phyloP scores from a whole-genome alignment of 495 filamentous ascomycete species.

The Hyaloscypha variabilis region DNA sequence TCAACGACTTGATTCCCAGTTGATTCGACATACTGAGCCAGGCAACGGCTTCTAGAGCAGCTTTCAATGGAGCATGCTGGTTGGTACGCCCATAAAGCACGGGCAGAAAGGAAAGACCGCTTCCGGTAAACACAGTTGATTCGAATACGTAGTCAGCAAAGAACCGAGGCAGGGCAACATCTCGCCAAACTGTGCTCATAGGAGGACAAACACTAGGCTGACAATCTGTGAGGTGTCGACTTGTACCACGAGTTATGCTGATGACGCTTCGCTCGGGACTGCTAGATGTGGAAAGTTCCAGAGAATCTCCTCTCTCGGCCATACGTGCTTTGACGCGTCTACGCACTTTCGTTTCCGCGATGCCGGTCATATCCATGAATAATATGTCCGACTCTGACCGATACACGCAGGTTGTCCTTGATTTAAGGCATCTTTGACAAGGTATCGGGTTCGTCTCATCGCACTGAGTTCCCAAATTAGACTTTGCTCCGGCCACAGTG shows the following conservation, averaged over 20 bases:
- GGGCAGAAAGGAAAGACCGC: not conserved
- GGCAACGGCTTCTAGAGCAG: not conserved
- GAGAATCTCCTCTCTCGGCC: not conserved
- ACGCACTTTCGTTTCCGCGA: not conserved
- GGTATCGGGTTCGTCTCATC: not conserved
- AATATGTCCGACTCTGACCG: not conserved
- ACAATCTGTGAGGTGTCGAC: not conserved
- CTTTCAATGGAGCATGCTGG: conserved; percentile 1
- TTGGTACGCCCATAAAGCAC: not conserved
- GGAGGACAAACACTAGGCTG: not conserved
- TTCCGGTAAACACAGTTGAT: not conserved
- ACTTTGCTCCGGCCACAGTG: no score
- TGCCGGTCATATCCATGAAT: not conserved
- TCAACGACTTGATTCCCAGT: conserved; percentile 3
- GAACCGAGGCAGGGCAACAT: conserved; percentile 1
- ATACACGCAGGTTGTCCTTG: not conserved
- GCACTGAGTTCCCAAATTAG: not conserved
- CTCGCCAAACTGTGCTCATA: conserved; percentile 6
- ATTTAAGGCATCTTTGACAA: not conserved
- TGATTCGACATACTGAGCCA: conserved; percentile 9
- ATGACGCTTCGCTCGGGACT: not conserved
- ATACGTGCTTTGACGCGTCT: not conserved
- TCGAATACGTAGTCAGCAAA: not conserved
- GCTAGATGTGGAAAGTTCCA: not conserved
- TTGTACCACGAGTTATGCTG: not conserved